Conservation (phyloP, 352 stramenopile species). For the Globisporangium barbulae region DNA sequence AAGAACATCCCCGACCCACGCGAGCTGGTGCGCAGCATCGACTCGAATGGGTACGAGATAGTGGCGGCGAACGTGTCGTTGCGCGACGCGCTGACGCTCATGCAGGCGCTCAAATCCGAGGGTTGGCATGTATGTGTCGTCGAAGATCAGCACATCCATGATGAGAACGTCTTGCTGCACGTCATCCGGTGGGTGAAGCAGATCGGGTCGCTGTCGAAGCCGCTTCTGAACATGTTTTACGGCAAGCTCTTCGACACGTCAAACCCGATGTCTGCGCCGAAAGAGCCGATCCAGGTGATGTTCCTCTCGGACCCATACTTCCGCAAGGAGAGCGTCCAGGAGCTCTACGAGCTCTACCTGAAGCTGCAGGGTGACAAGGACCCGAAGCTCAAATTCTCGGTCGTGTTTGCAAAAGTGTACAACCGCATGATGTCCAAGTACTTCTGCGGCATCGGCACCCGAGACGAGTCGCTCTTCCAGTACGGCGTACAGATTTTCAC, state of each 20-base stretch:
- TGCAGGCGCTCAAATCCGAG: constrained; percentile 74
- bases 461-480: constrained; percentile 87
- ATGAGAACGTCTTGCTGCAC: constrained; percentile 62
- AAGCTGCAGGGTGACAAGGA: constrained; percentile 93
- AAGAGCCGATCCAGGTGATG: constrained; percentile 86
- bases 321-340: constrained; percentile 89
- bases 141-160: constrained; percentile 60
- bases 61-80: constrained; percentile 51
- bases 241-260: constrained; percentile 54
- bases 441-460: constrained; percentile 87
- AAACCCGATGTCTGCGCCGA: constrained; percentile 30
- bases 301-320: constrained; percentile 94
- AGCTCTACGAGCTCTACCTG: constrained; percentile 93
- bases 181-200: constrained; percentile 77
- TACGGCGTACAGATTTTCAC: constrained; percentile 95
- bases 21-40: constrained; percentile 65
- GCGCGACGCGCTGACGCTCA: constrained; percentile 60
- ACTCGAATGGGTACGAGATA: constrained; percentile 73
- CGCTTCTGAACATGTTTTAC: constrained; percentile 66
- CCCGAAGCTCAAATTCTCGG: constrained; percentile 93
- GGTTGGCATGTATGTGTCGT: constrained; percentile 85
- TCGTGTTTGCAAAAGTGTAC: constrained; percentile 85
- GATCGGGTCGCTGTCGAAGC: constrained; percentile 54
- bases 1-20: constrained; percentile 62
- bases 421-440: constrained; percentile 86